Percentiles rank a stretch among this genome's conserved stretches.
Evolutionary conservation across 805 yeast species (phyloP).

Genomic region (Ogataea thermomethanolica): DNA sequence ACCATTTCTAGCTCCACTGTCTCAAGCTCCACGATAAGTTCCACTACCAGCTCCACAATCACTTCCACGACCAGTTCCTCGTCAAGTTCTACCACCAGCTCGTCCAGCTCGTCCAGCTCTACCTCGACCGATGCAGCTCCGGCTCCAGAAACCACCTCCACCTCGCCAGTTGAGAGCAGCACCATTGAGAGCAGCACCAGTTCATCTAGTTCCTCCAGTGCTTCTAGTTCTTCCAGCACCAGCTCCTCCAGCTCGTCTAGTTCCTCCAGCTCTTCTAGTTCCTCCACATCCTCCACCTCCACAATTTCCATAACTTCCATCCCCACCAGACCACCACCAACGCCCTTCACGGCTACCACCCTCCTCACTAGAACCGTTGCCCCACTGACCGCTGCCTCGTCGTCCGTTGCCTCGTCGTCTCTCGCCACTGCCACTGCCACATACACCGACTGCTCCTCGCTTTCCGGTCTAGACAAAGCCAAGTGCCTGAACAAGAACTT

Average conservation of each 20-base stretch:
- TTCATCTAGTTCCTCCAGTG: no score
- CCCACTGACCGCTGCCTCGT: not conserved
- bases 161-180: no score
- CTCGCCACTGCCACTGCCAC: slow-evolving; percentile 18
- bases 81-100: not conserved
- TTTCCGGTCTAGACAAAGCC: slow-evolving; percentile 40
- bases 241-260: no score
- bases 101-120: not conserved
- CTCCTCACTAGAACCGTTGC: slow-evolving; percentile 7
- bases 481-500: slow-evolving; percentile 44
- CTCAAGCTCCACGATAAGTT: not conserved
- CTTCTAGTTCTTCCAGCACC: no score
- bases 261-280: not conserved
- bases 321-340: no score
- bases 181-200: no score
- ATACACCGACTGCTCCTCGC: slow-evolving; percentile 32
- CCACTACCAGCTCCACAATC: slow-evolving; percentile 1
- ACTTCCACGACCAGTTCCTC: not conserved
- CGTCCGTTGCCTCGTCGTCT: slow-evolving; percentile 9
- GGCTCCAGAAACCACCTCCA: not conserved
- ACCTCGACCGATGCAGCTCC: not conserved
- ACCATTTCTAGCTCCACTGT: slow-evolving; percentile 3
- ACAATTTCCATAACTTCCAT: no score
- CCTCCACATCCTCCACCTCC: not conserved
- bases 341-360: slow-evolving; percentile 8